phyloP scores from a whole-genome alignment of 1,139 yeast genomes.

The Tardiomyces digboiensis region DNA sequence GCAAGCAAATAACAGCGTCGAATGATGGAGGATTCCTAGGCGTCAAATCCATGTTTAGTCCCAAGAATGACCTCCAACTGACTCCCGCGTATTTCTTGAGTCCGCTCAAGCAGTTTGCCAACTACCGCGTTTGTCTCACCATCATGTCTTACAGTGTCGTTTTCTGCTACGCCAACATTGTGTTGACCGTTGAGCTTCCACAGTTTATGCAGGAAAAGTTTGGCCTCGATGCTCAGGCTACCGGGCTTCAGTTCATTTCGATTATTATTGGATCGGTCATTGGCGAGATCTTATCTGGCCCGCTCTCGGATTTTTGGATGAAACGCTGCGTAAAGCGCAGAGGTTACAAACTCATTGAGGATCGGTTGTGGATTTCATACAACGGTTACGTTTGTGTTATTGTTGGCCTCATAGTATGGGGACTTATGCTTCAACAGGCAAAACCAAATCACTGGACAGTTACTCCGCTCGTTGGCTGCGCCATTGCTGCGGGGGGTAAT shows the following conservation, averaged over 20 bases:
- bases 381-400: conserved; percentile 19
- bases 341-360: conserved; percentile 15
- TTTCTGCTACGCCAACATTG: conserved; percentile 22
- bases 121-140: background rate
- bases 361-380: conserved; percentile 21
- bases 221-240: conserved; percentile 18
- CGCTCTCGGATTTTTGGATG: conserved; percentile 25
- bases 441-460: conserved; percentile 19
- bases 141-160: conserved; percentile 14
- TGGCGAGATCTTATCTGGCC: conserved; percentile 24
- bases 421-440: conserved; percentile 19
- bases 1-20: background rate
- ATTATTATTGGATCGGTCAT: conserved; percentile 21
- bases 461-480: conserved; percentile 23
- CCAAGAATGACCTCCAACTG: background rate
- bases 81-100: conserved; percentile 1
- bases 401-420: conserved; percentile 23
- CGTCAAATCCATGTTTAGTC: conserved; percentile 1
- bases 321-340: conserved; percentile 10
- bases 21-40: background rate
- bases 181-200: conserved; percentile 22
- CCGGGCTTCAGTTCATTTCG: conserved; percentile 22
- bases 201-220: conserved; percentile 20
- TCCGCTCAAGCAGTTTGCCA: conserved; percentile 9
- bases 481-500: conserved; percentile 23